Percentiles rank a stretch among this genome's conserved stretches.
Conservation (phyloP, 306 rosid species). For the Vicia villosa region DNA sequence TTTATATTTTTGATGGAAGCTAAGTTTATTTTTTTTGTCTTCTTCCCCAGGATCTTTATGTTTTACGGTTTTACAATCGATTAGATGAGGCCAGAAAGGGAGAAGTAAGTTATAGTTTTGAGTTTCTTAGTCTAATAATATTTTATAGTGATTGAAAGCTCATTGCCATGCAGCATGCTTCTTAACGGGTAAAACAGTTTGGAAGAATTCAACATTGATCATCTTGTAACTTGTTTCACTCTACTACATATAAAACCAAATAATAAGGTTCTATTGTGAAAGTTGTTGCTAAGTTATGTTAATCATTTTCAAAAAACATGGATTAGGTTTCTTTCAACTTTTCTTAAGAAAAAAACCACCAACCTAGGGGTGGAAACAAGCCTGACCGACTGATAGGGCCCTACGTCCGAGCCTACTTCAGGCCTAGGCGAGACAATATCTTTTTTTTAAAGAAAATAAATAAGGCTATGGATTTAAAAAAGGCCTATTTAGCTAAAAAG, state of each 20-base stretch:
- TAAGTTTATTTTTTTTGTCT: constrained; percentile 36
- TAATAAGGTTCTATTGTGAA: constrained; percentile 20
- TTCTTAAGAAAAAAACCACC: background rate
- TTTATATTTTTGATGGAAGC: constrained; percentile 36
- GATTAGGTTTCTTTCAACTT: constrained; percentile 1
- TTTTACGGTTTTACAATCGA: constrained; percentile 79
- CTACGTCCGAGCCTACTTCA: no score
- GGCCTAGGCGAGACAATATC: no score
- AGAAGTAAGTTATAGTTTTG: constrained; percentile 67
- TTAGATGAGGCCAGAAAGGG: constrained; percentile 92
- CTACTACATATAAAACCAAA: background rate
- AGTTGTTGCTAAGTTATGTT: constrained; percentile 9
- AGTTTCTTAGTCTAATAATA: constrained; percentile 26
- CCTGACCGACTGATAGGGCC: no score
- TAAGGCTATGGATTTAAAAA: no score
- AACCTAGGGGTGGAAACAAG: no score
- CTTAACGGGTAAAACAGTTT: constrained; percentile 12
- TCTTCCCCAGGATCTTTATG: constrained; percentile 75
- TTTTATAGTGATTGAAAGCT: constrained; percentile 16
- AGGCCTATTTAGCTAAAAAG: no score
- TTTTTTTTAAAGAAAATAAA: no score
- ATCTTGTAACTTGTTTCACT: constrained; percentile 23
- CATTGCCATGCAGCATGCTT: constrained; percentile 21
- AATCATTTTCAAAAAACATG: background rate
- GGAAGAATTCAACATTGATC: constrained; percentile 26